Evolutionary conservation across 2,329 filamentous ascomycete species (phyloP).

Genomic region (Colletotrichum brevisporum): DNA sequence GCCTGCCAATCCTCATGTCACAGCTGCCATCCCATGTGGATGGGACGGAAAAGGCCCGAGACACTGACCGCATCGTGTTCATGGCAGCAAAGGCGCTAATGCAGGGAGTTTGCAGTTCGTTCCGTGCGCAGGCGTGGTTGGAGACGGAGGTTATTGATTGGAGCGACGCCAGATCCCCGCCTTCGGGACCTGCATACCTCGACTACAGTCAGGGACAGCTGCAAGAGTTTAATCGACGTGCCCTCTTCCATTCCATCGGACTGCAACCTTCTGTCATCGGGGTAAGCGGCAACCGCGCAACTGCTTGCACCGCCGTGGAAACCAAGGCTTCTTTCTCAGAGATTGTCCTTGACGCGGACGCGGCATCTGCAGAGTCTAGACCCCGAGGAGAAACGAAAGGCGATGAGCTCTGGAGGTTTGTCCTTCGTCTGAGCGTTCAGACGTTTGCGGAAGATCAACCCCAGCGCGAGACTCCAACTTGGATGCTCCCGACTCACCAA

Average conservation of each 20-base stretch:
- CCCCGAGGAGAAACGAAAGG: neutral
- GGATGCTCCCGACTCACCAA: constrained; percentile 25
- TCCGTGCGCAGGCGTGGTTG: neutral
- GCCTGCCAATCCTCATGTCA: neutral
- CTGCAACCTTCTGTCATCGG: constrained; percentile 3
- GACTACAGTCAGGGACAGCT: constrained; percentile 17
- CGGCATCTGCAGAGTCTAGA: neutral
- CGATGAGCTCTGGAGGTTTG: neutral
- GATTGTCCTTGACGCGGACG: no score
- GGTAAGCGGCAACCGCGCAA: neutral
- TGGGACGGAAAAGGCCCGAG: constrained; percentile 1
- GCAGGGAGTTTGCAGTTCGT: constrained; percentile 22
- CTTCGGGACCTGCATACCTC: constrained; percentile 9
- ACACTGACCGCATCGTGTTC: constrained; percentile 13
- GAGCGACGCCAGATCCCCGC: neutral
- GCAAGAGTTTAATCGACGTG: constrained; percentile 31
- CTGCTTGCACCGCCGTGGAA: neutral
- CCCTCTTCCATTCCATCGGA: constrained; percentile 8
- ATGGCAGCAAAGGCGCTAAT: constrained; percentile 24
- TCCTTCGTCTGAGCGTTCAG: neutral
- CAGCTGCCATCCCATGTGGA: neutral
- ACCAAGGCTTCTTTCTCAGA: neutral
- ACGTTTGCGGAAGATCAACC: constrained; percentile 31
- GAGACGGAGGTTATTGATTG: constrained; percentile 1
- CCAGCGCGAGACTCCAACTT: neutral